Evolutionary conservation across 345 rosid genomes (phyloP).

Genomic region (Heritiera fomes): DNA sequence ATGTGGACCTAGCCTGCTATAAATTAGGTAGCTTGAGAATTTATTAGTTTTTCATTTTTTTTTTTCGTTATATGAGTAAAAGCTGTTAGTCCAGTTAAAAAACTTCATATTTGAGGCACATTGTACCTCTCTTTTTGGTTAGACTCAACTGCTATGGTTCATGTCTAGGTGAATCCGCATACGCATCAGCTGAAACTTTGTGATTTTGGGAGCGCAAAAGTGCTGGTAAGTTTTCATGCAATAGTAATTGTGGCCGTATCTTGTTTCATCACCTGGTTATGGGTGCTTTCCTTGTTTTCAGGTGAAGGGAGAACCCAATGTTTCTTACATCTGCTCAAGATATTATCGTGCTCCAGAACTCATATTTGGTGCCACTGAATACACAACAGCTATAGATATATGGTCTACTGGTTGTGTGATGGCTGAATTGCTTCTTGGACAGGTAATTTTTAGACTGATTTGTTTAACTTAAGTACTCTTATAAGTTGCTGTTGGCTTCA

Average conservation of each 20-base stretch:
- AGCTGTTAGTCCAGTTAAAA: neutral
- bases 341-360: constrained; percentile 98
- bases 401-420: constrained; percentile 98
- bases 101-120: neutral
- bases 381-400: constrained; percentile 95
- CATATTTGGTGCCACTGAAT: constrained; percentile 94
- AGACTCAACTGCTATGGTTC: neutral
- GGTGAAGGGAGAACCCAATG: constrained; percentile 92
- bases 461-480: neutral
- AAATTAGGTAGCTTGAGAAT: neutral
- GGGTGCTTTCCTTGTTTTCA: constrained; percentile 23
- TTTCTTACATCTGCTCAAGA: constrained; percentile 93
- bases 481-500: neutral
- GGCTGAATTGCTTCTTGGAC: constrained; percentile 93
- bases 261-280: constrained; percentile 18
- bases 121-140: neutral
- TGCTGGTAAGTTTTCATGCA: constrained; percentile 52
- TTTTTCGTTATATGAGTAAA: neutral
- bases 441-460: constrained; percentile 42
- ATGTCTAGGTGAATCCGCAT: constrained; percentile 73
- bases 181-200: constrained; percentile 86
- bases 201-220: constrained; percentile 96
- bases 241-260: neutral
- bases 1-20: neutral
- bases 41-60: neutral